phyloP scores from a whole-genome alignment of 2,329 filamentous ascomycete genomes.

The Triangularia setosa region DNA sequence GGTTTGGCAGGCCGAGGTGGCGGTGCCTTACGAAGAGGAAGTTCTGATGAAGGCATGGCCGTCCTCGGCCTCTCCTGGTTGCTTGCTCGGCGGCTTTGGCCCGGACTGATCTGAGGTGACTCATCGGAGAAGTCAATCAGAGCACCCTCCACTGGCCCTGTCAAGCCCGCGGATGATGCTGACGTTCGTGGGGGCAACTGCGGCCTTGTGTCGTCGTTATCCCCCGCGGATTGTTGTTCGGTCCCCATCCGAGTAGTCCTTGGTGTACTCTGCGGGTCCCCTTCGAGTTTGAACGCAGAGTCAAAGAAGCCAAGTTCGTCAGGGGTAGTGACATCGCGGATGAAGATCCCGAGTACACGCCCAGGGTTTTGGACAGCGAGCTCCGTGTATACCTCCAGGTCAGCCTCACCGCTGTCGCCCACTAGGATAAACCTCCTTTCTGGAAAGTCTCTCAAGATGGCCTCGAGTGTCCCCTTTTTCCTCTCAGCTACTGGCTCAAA shows the following conservation, averaged over 20 bases:
- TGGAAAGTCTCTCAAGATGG: slow-evolving; percentile 84
- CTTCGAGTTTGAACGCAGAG: slow-evolving; percentile 15
- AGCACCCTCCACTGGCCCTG: slow-evolving; percentile 48
- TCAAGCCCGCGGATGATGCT: slow-evolving; percentile 24
- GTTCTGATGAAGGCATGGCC: slow-evolving; percentile 44
- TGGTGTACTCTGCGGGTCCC: slow-evolving; percentile 13
- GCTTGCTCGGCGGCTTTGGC: slow-evolving; percentile 24
- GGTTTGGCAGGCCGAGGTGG: slow-evolving; percentile 59
- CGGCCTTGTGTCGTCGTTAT: slow-evolving; percentile 25
- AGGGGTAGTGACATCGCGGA: slow-evolving; percentile 87
- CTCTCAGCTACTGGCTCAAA: slow-evolving; percentile 96
- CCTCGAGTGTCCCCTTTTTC: slow-evolving; percentile 83
- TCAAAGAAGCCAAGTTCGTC: slow-evolving; percentile 76
- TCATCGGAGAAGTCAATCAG: slow-evolving; percentile 60
- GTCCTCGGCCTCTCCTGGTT: slow-evolving; percentile 53
- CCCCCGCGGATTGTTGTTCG: not conserved
- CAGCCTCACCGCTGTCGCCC: slow-evolving; percentile 93
- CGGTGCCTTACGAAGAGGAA: slow-evolving; percentile 33
- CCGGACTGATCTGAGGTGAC: slow-evolving; percentile 34
- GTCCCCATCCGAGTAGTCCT: slow-evolving; percentile 7
- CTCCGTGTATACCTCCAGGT: slow-evolving; percentile 95
- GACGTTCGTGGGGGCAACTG: slow-evolving; percentile 33
- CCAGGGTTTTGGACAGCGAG: slow-evolving; percentile 81
- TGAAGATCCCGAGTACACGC: slow-evolving; percentile 82
- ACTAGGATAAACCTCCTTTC: slow-evolving; percentile 84